phyloP scores from a whole-genome alignment of 768 basidiomycete species.

The Pisolithus orientalis region DNA sequence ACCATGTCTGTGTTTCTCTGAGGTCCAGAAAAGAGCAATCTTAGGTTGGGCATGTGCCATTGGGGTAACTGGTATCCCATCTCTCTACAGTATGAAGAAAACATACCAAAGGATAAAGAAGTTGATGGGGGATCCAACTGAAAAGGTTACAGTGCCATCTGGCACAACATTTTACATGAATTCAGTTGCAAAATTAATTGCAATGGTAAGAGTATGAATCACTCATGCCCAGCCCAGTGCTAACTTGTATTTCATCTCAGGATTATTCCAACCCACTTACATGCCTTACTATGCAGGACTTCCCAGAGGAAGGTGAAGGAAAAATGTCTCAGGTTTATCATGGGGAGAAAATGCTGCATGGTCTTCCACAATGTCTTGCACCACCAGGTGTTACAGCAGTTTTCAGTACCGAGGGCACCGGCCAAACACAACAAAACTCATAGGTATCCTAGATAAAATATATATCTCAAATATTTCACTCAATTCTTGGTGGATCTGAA shows the following conservation, averaged over 20 bases:
- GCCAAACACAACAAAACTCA: too few relatives aligned
- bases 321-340: neutral
- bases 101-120: conserved; percentile 10
- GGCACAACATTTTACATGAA: conserved; percentile 20
- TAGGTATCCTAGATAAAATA: too few relatives aligned
- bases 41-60: conserved; percentile 21
- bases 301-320: conserved; percentile 1
- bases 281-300: conserved; percentile 6
- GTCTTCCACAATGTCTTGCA: neutral
- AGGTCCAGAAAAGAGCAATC: conserved; percentile 20
- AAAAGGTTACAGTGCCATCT: conserved; percentile 10
- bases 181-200: conserved; percentile 10
- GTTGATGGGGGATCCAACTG: conserved; percentile 16
- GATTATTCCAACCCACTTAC: neutral
- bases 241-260: neutral
- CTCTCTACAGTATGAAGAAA: conserved; percentile 8
- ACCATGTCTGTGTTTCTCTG: conserved; percentile 20
- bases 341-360: neutral
- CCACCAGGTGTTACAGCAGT: too few relatives aligned
- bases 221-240: too few relatives aligned
- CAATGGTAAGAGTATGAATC: neutral
- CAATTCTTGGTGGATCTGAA: too few relatives aligned
- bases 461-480: too few relatives aligned
- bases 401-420: too few relatives aligned
- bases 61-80: conserved; percentile 20